Evolutionary conservation across 2,329 filamentous ascomycete species (phyloP), one percentile per base, ranked within the genome.

Genomic region (Xylariaceae sp.): DNA sequence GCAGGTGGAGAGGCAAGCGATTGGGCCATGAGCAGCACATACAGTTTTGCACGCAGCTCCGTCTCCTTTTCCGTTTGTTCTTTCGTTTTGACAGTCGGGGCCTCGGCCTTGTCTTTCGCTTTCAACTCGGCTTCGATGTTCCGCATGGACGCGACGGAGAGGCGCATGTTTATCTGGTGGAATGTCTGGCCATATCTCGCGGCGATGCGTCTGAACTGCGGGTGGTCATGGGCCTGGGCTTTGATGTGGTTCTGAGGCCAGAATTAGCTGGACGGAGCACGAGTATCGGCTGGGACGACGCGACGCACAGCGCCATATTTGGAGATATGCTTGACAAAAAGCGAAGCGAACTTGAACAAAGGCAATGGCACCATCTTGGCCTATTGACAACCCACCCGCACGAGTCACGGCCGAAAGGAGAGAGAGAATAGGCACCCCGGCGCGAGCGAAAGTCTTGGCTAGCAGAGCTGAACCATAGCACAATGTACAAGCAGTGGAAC

Each of bases 101-200:
- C 74, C 61, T 83, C 81, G 47, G 82, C 81, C 52, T 77, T 79
- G 60, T 86, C 82, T 57, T 75, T 83, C 12, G 81, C 81, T 49
- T 74, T 73, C 53, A 74, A 74, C 59, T 83, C 80, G 15, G 80
- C 79, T 30, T 79, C 76, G 36, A 69, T 67, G 49, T 86, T 80
- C 53, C 81, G 75, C 35, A 86, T 63, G 4, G 81, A 61, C 2
- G 81, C 77, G 4, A 86, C 83, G 12, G 76, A 78, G 59, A 83
- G 64, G 45, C 80, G 76, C 82, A 86, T 86, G 59, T 85, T 86
- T 46, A 86, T 66, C 67, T 86, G 82, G 61, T 86, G 82, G 58
- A 86, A 82, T 10, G 70, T 67, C 62, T 86, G 82, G 51, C 82
- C 82, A 62, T 84, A 83, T 51, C 69, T 73, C 40, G 81, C 82